Evolutionary conservation across 1,284 basidiomycete genomes (phyloP), one percentile per base, ranked within the genome.

Genomic region (Tilletia caries): DNA sequence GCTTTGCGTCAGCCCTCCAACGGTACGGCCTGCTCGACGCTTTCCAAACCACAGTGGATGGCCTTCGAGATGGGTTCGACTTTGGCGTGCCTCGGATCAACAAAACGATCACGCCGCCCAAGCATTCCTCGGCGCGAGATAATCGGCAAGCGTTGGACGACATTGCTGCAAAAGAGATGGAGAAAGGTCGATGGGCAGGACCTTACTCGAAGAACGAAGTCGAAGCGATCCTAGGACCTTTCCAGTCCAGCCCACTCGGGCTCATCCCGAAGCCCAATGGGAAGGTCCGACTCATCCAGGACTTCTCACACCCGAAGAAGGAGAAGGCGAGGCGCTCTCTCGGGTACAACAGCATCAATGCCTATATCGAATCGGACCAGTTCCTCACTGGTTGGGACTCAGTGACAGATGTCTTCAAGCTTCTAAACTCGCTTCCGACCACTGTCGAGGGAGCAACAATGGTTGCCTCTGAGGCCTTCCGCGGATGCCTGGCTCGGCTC

Each of bases 261-360:
- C 18, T 58, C 23, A 25, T 58, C n/a, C 54, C 54, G 3, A 58
- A 58, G 27, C 25, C 54, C n/a, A 25, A 25, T 8, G 54, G 54
- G 25, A 25, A 25, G 23, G 10, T 15, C 5, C 54, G 54, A 13
- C n/a, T 32, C 4, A 20, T 58, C 6, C 54, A 58, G 20, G 54
- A 58, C 54, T 58, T 58, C 54, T 58, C 54, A 5, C 27, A 13
- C 27, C 54, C 54, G 20, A n/a, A n/a, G n/a, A n/a, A n/a, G n/a
- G n/a, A n/a, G n/a, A n/a, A n/a, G n/a, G n/a, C n/a, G n/a, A n/a
- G n/a, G n/a, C 3, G 54, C 3, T 13, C 4, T 8, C 10, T 6
- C 23, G 54, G 6, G 3, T 58, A 58, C 20, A 6, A 15, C 27
- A 15, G 20, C 27, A 58, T 58, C 54, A 58, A 58, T 32, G 25